phyloP scores from a whole-genome alignment of 2,329 filamentous ascomycete species.

The Didymellaceae sp. region DNA sequence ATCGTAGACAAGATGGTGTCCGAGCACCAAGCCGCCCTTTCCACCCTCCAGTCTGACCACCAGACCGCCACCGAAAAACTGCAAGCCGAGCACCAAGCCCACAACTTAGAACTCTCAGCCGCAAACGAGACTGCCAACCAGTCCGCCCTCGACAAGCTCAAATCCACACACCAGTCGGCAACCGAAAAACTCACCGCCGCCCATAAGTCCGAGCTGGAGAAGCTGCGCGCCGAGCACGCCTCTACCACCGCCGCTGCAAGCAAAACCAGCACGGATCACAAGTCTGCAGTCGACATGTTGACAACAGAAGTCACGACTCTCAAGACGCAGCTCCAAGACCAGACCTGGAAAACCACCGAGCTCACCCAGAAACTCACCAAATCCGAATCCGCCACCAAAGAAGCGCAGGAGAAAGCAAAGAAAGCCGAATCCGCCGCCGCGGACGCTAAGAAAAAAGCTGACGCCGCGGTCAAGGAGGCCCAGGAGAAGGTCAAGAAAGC shows the following conservation, averaged over 20 bases:
- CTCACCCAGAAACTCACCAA: slow-evolving; percentile 49
- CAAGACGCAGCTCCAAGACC: slow-evolving; percentile 53
- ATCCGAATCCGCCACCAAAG: slow-evolving; percentile 25
- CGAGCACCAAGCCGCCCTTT: slow-evolving; percentile 10
- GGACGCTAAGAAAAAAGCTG: slow-evolving; percentile 5
- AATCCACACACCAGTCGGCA: slow-evolving; percentile 9
- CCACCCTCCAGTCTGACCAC: slow-evolving; percentile 1
- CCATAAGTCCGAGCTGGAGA: slow-evolving; percentile 4
- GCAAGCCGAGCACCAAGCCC: slow-evolving; percentile 20
- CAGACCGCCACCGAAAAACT: slow-evolving; percentile 9
- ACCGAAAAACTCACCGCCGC: slow-evolving; percentile 6
- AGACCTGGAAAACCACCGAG: slow-evolving; percentile 53
- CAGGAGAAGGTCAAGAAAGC: background rate
- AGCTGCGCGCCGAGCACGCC: slow-evolving; percentile 10
- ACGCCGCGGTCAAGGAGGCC: slow-evolving; percentile 16
- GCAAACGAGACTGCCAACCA: slow-evolving; percentile 12
- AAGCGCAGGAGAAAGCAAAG: slow-evolving; percentile 52
- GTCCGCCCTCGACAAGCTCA: slow-evolving; percentile 13
- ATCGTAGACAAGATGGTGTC: slow-evolving; percentile 17
- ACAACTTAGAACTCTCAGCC: slow-evolving; percentile 9
- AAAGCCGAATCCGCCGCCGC: slow-evolving; percentile 7
- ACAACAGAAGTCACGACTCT: slow-evolving; percentile 39
- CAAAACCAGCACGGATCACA: slow-evolving; percentile 4
- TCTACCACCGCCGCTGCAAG: background rate
- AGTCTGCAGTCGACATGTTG: slow-evolving; percentile 21